phyloP scores from a whole-genome alignment of 371 early-diverging fungal species.

The Mucor sp. region DNA sequence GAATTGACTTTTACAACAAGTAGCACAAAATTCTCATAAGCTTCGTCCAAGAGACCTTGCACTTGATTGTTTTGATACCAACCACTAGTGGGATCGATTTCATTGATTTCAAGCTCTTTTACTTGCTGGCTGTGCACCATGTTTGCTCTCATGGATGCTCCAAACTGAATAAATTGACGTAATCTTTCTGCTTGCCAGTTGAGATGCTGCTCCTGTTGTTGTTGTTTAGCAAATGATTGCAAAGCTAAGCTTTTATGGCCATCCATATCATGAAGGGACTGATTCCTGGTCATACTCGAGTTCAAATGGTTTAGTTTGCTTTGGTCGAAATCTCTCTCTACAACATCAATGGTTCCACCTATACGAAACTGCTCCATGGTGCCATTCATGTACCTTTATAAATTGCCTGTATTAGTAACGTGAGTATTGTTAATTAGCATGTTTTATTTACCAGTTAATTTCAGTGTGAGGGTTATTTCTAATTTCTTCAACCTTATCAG shows the following conservation, averaged over 20 bases:
- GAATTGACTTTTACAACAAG: slow-evolving; percentile 33
- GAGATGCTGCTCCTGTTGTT: slow-evolving; percentile 14
- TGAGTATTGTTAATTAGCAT: background rate
- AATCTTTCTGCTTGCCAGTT: slow-evolving; percentile 45
- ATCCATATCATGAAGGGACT: background rate
- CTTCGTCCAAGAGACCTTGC: slow-evolving; percentile 31
- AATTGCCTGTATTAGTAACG: background rate
- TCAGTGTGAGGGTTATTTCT: slow-evolving; percentile 33
- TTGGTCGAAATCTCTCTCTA: slow-evolving; percentile 7
- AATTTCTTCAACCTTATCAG: slow-evolving; percentile 43
- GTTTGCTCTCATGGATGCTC: slow-evolving; percentile 10
- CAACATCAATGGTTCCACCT: slow-evolving; percentile 16
- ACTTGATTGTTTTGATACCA: slow-evolving; percentile 28
- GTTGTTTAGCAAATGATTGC: slow-evolving; percentile 26
- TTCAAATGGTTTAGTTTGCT: slow-evolving; percentile 11
- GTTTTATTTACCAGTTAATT: slow-evolving; percentile 40
- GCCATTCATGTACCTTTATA: slow-evolving; percentile 38
- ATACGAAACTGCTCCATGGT: slow-evolving; percentile 45
- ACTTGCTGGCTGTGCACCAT: slow-evolving; percentile 2
- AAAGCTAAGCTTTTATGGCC: slow-evolving; percentile 16
- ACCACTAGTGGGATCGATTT: slow-evolving; percentile 17
- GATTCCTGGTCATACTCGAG: background rate
- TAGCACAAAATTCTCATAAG: slow-evolving; percentile 41
- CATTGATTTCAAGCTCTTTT: slow-evolving; percentile 12
- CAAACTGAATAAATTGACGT: slow-evolving; percentile 28